Evolutionary conservation across 306 rosid species (phyloP), one percentile per base, ranked within the genome.

Genomic region (Urtica urens): DNA sequence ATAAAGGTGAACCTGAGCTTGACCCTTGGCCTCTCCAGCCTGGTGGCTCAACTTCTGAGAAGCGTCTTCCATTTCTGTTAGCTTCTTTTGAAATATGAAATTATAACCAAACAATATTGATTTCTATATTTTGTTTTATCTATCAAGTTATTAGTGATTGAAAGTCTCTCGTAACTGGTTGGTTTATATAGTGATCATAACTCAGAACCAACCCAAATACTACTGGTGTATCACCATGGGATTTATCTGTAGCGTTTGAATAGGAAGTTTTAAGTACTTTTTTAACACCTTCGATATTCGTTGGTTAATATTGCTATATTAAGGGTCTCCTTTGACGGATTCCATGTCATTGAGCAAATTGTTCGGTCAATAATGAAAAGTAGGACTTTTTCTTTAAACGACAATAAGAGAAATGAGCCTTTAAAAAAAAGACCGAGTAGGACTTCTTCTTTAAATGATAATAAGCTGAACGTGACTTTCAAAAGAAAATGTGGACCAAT

Each of bases 11-110:
- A 76, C 86, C 80, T 82, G 33, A 44, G 82, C 29, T 64, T 71
- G 81, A 58, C 83, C 87, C 55, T 76, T 56, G 60, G 82, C 79
- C 75, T 71, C 72, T 16, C 84, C 87, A 46, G 78, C 87, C 2
- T 73, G 11, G 40, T 53, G 67, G 55, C 61, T 58, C 58, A 52
- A 25, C 52, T 76, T 66, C 53, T 83, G 64, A 2, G 80, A 3
- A 24, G 55, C 67, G 54, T 71, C 72, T 38, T 75, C 79, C 87
- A 74, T 81, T 53, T 45, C 66, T 17, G 22, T 38, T 6, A 56
- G 22, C 51, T 7, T 60, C 26, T 23, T 28, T 14, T 24, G 21
- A 70, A 59, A 39, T 20, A 38, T 65, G 15, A 53, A 23, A 19
- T 16, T 18, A 63, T n/a, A n/a, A n/a, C n/a, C n/a, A n/a, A 57